Evolutionary conservation across 108 stramenopile genomes (phyloP), one percentile per base, ranked within the genome.

Genomic region (Nitzschia palea): DNA sequence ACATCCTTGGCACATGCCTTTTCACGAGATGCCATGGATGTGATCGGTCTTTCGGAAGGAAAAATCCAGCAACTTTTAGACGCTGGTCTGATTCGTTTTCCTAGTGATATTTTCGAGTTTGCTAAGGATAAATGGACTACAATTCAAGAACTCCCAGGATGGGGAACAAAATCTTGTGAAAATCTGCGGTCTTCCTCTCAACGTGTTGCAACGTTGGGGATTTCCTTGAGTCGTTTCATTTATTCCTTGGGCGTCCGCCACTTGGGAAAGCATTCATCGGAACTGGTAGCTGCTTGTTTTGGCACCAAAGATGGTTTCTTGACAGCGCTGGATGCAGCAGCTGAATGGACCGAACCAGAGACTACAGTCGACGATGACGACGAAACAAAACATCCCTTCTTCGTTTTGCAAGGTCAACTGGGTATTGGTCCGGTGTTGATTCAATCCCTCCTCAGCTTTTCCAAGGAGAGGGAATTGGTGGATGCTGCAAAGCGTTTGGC

Each of bases 21-120:
- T 71, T 88, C 89, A 26, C 72, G 93, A 6, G 78, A 87, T 45
- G 89, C 85, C 17, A 66, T 95, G 26, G 87, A 95, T 65, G 78
- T 95, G 4, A 85, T 76, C 23, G 93, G 93, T 2, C 53, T 95
- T 6, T 91, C 88, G 15, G 85, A 91, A 55, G 62, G 82, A 2
- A 65, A 79, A 54, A 76, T 95, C 17, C 71, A 75, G 32, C 90
- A 91, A 40, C 76, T 94, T 4, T 55, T 67, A 29, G 65, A 78
- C 42, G 76, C 68, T n/a, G 48, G 40, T 4, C 66, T 84, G 28
- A 67, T 94, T n/a, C 74, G 74, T 30, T 73, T 60, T 43, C 92
- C 92, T 26, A 75, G 78, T 42, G 92, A 94, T 60, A 37, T 94
- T 17, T 94, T 94, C 45, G 9, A 34, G 12, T 47, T 77, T 15